A percentile compares a stretch with the other conserved stretches of the same genome.
Evolutionary conservation across 1,139 yeast genomes (phyloP).

Genomic region (Protomyces macrosporus): DNA sequence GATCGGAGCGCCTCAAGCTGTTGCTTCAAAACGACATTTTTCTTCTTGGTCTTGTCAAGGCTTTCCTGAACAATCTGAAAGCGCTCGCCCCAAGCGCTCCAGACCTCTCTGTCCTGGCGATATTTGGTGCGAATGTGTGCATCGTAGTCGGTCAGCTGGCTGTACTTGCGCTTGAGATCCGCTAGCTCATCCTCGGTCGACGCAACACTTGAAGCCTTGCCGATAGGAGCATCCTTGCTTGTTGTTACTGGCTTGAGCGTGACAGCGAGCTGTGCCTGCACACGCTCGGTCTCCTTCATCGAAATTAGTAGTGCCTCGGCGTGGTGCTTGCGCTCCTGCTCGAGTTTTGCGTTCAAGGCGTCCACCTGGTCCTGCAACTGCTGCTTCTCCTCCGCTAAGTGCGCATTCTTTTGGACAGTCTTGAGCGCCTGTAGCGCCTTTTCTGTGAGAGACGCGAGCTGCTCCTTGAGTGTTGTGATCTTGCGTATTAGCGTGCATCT

Average conservation of each 20-base stretch:
- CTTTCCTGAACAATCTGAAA: too few species aligned
- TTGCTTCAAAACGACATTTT: too few species aligned
- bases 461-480: not conserved
- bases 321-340: not conserved
- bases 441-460: not conserved
- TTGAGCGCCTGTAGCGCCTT: not conserved
- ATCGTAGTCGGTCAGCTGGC: not conserved
- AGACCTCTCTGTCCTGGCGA: not conserved
- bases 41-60: too few species aligned
- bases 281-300: not conserved
- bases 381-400: too few species aligned
- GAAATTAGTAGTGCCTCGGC: not conserved
- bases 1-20: too few species aligned
- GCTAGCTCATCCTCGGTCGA: not conserved
- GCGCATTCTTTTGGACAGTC: not conserved
- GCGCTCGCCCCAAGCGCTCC: not conserved
- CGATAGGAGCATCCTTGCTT: not conserved
- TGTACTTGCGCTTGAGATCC: not conserved
- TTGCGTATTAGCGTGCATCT: not conserved
- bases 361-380: not conserved
- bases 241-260: too few species aligned
- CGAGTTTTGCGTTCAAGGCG: not conserved
- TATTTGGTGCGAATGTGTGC: not conserved
- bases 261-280: not conserved
- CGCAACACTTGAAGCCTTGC: not conserved